A percentile compares a stretch with the other conserved stretches of the same genome.
Evolutionary conservation across 371 early-diverging fungal species (phyloP).

Genomic region (Batkoa obscura): DNA sequence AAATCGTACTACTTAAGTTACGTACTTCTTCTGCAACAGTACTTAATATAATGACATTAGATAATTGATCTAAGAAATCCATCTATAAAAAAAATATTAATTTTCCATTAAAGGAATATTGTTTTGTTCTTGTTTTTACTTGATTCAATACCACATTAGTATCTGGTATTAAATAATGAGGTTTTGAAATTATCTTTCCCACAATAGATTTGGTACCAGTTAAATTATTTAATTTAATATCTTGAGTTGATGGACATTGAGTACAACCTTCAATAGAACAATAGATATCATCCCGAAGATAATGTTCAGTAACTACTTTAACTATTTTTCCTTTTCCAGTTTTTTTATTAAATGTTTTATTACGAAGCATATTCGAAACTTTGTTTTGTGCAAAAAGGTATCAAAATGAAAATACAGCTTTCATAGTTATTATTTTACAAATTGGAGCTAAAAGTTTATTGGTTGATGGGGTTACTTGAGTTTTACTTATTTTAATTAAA

Average conservation of each 20-base stretch:
- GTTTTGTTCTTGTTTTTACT: constrained; percentile 18
- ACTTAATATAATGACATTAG: constrained; percentile 77
- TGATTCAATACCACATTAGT: constrained; percentile 92
- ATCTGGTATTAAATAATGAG: constrained; percentile 77
- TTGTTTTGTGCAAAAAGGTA: too few relatives aligned
- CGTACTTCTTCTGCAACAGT: constrained; percentile 83
- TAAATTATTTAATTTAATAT: not conserved
- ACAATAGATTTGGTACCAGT: constrained; percentile 20
- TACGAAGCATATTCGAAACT: constrained; percentile 38
- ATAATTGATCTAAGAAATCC: constrained; percentile 82
- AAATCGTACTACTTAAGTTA: constrained; percentile 53
- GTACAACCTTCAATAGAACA: constrained; percentile 52
- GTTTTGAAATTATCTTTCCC: constrained; percentile 19
- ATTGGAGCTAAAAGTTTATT: too few relatives aligned
- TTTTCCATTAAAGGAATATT: too few relatives aligned
- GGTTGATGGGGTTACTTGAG: too few relatives aligned
- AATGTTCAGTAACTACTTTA: constrained; percentile 89
- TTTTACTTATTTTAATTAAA: too few relatives aligned
- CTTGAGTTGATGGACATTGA: constrained; percentile 20
- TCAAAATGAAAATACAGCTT: too few relatives aligned
- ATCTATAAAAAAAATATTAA: constrained; percentile 26
- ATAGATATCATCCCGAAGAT: constrained; percentile 83
- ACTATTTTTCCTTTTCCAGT: constrained; percentile 75
- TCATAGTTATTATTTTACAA: too few relatives aligned
- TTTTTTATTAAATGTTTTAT: constrained; percentile 50